Percentiles rank a stretch among this genome's conserved stretches.
These are phyloP conservation scores for Smallanthus sonchifolius DNA, from an alignment of 129 eudicot genomes.

Conservation along the genomic window DNA sequence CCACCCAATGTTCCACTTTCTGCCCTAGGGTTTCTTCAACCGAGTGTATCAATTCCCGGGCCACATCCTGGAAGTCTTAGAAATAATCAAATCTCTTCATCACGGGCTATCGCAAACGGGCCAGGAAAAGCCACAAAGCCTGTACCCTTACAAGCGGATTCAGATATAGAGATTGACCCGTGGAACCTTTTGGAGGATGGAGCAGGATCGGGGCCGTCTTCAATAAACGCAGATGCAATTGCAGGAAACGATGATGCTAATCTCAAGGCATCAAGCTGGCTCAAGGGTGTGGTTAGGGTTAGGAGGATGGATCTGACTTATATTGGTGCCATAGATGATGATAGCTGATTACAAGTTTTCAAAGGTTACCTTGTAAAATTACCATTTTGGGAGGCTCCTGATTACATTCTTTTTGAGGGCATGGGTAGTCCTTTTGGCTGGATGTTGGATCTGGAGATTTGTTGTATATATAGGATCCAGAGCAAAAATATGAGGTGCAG, in stretches of 20 bases:
- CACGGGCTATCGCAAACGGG: slow-evolving; percentile 41
- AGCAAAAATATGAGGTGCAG: too few relatives aligned
- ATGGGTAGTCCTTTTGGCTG: slow-evolving; percentile 14
- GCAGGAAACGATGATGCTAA: slow-evolving; percentile 72
- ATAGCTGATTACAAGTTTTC: slow-evolving; percentile 54
- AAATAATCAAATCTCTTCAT: slow-evolving; percentile 34
- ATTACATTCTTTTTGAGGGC: slow-evolving; percentile 38
- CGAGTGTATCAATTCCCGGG: slow-evolving; percentile 39
- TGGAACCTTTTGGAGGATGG: slow-evolving; percentile 90
- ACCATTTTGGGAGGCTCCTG: slow-evolving; percentile 29
- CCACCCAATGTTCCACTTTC: slow-evolving; percentile 53
- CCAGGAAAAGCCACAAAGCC: slow-evolving; percentile 56
- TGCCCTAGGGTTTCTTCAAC: slow-evolving; percentile 56
- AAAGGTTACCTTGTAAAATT: slow-evolving; percentile 11
- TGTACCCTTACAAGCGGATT: slow-evolving; percentile 45
- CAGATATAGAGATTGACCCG: slow-evolving; percentile 71
- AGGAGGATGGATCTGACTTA: slow-evolving; percentile 84
- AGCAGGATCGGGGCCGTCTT: slow-evolving; percentile 67
- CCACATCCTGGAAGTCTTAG: slow-evolving; percentile 31
- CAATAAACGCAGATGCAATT: slow-evolving; percentile 51
- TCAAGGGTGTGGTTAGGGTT: slow-evolving; percentile 88
- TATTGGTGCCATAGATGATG: slow-evolving; percentile 89
- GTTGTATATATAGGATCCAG: too few relatives aligned
- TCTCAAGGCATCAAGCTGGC: slow-evolving; percentile 81
- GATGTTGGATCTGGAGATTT: too few relatives aligned